Conservation (phyloP, 148 eudicot genomes). For the Beta vulgaris region DNA sequence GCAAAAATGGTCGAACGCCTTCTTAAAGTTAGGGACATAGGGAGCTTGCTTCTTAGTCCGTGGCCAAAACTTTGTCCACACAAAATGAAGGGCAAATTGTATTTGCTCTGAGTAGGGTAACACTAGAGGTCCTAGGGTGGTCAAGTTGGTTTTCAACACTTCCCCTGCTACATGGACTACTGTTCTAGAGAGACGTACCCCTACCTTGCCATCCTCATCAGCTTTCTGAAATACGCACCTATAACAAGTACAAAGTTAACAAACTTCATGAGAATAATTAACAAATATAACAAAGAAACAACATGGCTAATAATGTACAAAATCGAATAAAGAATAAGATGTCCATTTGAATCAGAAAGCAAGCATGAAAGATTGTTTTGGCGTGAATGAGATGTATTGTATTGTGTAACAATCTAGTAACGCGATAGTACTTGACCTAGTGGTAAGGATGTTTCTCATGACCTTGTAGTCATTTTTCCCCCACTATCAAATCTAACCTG, state of each 20-base stretch:
- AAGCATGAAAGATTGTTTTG: too few relatives aligned
- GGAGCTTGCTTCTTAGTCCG: slow-evolving; percentile 21
- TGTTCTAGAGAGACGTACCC: slow-evolving; percentile 35
- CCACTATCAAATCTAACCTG: too few relatives aligned
- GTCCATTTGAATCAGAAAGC: too few relatives aligned
- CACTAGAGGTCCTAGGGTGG: slow-evolving; percentile 36
- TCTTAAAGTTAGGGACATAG: slow-evolving; percentile 40
- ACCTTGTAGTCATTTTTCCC: too few relatives aligned
- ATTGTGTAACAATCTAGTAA: too few relatives aligned
- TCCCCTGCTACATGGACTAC: slow-evolving; percentile 53
- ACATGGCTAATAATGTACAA: background rate
- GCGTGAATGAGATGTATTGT: too few relatives aligned
- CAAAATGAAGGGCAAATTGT: slow-evolving; percentile 15
- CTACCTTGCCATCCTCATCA: slow-evolving; percentile 32
- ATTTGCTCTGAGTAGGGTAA: slow-evolving; percentile 48
- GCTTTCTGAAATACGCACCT: slow-evolving; percentile 38
- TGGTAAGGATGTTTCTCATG: too few relatives aligned
- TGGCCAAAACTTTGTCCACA: slow-evolving; percentile 24
- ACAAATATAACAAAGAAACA: background rate
- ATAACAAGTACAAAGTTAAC: slow-evolving; percentile 2
- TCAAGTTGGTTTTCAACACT: slow-evolving; percentile 41
- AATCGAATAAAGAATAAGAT: too few relatives aligned
- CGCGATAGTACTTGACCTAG: too few relatives aligned
- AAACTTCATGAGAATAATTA: background rate
- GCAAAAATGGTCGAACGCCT: slow-evolving; percentile 42